Base-by-base conservation (phyloP, 169 alveolate species). In the Prorocentrum cordatum region DNA sequence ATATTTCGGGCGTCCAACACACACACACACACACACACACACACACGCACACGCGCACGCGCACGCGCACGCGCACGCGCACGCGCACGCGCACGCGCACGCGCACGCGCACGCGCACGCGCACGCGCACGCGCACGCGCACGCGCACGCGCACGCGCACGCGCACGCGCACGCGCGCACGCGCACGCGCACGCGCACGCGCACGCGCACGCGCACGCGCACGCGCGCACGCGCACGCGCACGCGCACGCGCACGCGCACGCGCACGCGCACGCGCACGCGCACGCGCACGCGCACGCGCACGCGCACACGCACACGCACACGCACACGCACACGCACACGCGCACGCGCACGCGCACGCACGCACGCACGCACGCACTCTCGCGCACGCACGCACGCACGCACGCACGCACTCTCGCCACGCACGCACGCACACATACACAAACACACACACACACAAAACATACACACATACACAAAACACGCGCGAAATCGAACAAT, bases 241-340 rank as follows among this genome's bases (percentile, higher is more conserved):
- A 29, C 29, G 36, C 71, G 71, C 29, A 29, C 71, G 36, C 29
- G 71, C 71, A 29, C 29, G 36, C 71, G 71, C 29, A 29, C 71
- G 36, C 29, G 71, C 71, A 29, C 29, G 36, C 71, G 71, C 29
- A 29, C 71, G 26, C 71, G 71, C 71, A 61, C 71, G 26, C 71
- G 71, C 71, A 61, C 71, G 79, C 71, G 71, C 71, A 61, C 71
- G n/a, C 71, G 71, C 71, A 61, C 71, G n/a, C 71, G 71, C 71
- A 61, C 71, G n/a, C 71, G 71, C 71, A 61, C 71, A 29, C 71
- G 71, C 71, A 61, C 71, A 29, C 71, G 71, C 71, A 29, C 71
- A 29, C 71, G 71, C 71, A 29, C 71, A 61, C 71, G 71, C 71
- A 29, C 71, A 61, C 71, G 71, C 71, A 29, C 71, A 61, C 71